phyloP scores from a whole-genome alignment of 768 basidiomycete genomes.

The Rhizopogon sp. region DNA sequence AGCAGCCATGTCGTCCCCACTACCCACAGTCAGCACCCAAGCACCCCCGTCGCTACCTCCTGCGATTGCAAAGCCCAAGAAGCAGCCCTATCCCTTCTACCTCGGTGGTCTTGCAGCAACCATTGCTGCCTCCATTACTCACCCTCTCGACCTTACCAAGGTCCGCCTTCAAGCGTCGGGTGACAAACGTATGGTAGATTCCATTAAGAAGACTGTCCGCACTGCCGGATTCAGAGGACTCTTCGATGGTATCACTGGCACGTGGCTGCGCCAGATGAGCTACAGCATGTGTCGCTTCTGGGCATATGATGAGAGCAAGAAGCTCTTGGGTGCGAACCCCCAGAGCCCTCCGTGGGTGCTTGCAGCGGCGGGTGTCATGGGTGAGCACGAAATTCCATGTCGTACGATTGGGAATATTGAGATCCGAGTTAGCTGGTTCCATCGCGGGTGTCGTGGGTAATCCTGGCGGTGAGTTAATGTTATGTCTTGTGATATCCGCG shows the following conservation, averaged over 20 bases:
- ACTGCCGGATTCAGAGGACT: conserved; percentile 72
- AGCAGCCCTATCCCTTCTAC: conserved; percentile 83
- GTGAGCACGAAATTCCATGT: conserved; percentile 36
- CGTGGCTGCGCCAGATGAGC: conserved; percentile 89
- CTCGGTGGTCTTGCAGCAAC: conserved; percentile 84
- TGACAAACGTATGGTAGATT: conserved; percentile 86
- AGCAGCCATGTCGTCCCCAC: background rate
- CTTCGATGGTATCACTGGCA: conserved; percentile 84
- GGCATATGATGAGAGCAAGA: conserved; percentile 91
- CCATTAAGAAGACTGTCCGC: conserved; percentile 75
- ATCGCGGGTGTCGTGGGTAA: conserved; percentile 89
- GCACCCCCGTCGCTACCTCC: conserved; percentile 3
- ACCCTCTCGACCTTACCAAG: conserved; percentile 87
- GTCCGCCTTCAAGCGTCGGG: conserved; percentile 89
- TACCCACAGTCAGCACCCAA: background rate
- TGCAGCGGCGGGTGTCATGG: conserved; percentile 80
- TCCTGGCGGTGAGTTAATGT: conserved; percentile 56
- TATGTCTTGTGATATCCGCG: background rate
- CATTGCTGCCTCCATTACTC: conserved; percentile 84
- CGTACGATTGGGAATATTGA: background rate
- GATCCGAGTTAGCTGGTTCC: conserved; percentile 54
- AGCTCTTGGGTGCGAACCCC: conserved; percentile 60
- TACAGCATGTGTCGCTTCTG: conserved; percentile 92
- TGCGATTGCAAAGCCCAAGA: conserved; percentile 28
- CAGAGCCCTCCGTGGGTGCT: conserved; percentile 79